These are phyloP conservation scores for Puccinia novopanici DNA, from an alignment of 1,284 basidiomycete species.

Conservation along the genomic window DNA sequence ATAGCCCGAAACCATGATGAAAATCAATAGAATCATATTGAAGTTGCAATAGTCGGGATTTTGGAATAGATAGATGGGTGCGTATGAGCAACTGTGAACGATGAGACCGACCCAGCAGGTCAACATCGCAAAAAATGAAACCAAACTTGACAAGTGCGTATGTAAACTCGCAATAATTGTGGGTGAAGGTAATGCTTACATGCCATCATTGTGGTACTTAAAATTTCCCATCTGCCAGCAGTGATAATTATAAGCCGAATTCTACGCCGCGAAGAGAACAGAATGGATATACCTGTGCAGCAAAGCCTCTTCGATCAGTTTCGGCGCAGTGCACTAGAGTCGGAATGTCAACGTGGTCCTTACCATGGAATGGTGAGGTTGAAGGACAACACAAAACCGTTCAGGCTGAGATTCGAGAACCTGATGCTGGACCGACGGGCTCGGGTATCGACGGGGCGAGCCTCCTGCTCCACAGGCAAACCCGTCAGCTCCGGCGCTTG, in stretches of 20 bases:
- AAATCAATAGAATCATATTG: neutral
- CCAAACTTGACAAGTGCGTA: no score
- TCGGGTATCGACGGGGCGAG: no score
- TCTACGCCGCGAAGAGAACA: no score
- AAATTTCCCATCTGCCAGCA: neutral
- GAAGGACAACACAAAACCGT: neutral
- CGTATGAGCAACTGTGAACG: slow-evolving; percentile 10
- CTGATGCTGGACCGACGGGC: no score
- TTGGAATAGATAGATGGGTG: slow-evolving; percentile 10
- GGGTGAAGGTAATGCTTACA: neutral
- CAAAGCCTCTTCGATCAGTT: no score
- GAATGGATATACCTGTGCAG: neutral
- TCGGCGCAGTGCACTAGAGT: no score
- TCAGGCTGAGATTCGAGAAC: no score
- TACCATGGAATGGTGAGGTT: neutral
- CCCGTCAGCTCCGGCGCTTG: no score
- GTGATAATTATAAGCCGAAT: neutral
- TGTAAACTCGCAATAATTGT: neutral
- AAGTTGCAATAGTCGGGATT: slow-evolving; percentile 15
- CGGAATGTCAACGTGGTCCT: neutral
- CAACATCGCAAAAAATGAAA: no score
- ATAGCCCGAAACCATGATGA: slow-evolving; percentile 9
- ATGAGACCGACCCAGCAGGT: neutral
- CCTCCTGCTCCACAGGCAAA: no score
- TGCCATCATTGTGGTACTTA: slow-evolving; percentile 5